Evolutionary conservation across 345 rosid genomes (phyloP).

Genomic region (Combretum micranthum): DNA sequence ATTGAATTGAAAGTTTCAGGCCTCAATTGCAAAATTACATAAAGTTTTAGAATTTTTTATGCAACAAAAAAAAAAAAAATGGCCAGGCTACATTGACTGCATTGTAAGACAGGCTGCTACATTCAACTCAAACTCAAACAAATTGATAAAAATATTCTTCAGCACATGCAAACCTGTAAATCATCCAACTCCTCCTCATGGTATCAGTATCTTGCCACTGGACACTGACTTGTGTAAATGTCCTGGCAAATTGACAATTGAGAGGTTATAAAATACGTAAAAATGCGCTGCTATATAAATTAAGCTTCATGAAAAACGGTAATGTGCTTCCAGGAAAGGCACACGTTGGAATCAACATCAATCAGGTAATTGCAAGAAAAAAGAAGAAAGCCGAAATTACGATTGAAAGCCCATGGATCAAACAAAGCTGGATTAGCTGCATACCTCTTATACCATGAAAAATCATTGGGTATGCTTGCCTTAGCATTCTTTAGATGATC

Average conservation of each 20-base stretch:
- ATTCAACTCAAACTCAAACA: too few species aligned
- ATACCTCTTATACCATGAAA: slow-evolving; percentile 99
- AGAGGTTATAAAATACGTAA: too few species aligned
- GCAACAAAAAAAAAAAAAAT: not conserved
- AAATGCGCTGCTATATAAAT: too few species aligned
- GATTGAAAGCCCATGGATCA: not conserved
- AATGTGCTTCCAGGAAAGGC: too few species aligned
- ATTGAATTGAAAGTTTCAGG: too few species aligned
- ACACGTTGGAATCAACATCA: too few species aligned
- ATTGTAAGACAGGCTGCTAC: too few species aligned
- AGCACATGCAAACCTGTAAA: slow-evolving; percentile 53
- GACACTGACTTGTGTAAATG: slow-evolving; percentile 95
- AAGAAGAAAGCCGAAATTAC: not conserved
- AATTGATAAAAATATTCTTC: too few species aligned
- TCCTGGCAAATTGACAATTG: slow-evolving; percentile 39
- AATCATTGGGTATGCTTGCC: slow-evolving; percentile 99
- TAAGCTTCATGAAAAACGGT: too few species aligned
- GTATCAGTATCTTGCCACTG: slow-evolving; percentile 99
- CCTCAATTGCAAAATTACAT: too few species aligned
- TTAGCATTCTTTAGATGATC: slow-evolving; percentile 99
- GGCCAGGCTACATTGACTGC: too few species aligned
- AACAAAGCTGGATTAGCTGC: not conserved
- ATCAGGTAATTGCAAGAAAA: not conserved
- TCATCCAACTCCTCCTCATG: slow-evolving; percentile 98
- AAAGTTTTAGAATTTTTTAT: too few species aligned